These are phyloP conservation scores for Fusarium mundagurra DNA, from an alignment of 2,329 filamentous ascomycete genomes.

Conservation along the genomic window DNA sequence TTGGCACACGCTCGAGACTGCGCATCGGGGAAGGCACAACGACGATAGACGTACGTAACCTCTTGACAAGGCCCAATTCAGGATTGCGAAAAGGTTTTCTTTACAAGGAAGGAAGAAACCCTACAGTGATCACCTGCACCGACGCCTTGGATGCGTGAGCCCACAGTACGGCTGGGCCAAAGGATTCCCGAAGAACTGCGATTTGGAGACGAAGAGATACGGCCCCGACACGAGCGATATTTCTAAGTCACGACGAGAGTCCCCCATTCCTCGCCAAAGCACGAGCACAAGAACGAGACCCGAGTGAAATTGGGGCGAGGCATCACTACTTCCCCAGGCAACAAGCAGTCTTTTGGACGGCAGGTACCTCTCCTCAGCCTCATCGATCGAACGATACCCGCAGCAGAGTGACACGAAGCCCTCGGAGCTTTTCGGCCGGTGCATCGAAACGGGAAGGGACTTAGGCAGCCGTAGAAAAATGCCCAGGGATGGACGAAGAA, in stretches of 20 bases:
- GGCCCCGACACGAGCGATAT: neutral
- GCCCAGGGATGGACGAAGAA: neutral
- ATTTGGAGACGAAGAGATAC: neutral
- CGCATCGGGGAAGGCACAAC: neutral
- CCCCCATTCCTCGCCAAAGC: neutral
- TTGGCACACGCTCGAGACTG: neutral
- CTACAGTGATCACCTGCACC: neutral
- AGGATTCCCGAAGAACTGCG: neutral
- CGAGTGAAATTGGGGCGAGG: neutral
- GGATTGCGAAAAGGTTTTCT: fast-evolving
- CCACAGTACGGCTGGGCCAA: neutral
- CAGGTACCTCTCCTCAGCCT: neutral
- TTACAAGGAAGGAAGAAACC: neutral
- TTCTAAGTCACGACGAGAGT: neutral
- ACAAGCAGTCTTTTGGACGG: neutral
- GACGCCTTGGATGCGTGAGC: neutral
- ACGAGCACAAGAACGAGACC: fast-evolving
- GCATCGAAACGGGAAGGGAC: neutral
- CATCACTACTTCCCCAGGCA: neutral
- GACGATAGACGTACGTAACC: neutral
- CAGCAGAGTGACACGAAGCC: neutral
- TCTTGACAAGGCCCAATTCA: neutral
- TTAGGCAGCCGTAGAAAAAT: neutral
- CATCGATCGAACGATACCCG: neutral
- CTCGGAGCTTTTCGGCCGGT: neutral